Base-by-base conservation (phyloP, 768 basidiomycete genomes). In the Hortiboletus flavorubellus region DNA sequence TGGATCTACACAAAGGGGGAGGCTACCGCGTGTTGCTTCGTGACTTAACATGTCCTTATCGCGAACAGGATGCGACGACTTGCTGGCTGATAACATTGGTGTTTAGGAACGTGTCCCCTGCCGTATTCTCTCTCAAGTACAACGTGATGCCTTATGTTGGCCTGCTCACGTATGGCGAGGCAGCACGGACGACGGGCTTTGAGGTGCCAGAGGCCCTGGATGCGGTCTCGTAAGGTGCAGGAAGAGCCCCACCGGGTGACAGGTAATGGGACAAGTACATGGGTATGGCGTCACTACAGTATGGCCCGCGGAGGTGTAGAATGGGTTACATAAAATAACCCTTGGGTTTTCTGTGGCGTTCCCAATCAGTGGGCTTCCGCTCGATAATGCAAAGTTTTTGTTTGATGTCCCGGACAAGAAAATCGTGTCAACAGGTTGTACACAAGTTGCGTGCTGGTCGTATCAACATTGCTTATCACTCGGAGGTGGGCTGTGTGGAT, bases 71-170 rank as follows among this genome's bases (percentile, higher is more conserved):
- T 35, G 47, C 39, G 46, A 51, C 53, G 8, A 38, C 15, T 46
- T 31, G 49, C 39, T 48, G 49, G 45, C 59, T 67, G 64, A 66
- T 60, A 57, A 54, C 56, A 58, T 37, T 46, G 53, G 26, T 46
- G 23, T 45, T n/a, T 63, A 93, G 91, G 66, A 79, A 84, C 64
- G 79, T 81, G 31, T 73, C 80, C 14, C 76, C 87, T 15, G 84
- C 87, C 7, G 75, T 82, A 55, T 94, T 90, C 68, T 75, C 80
- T 1, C 78, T 96, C 29, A 89, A 87, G 64, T 96, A 94, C 73
- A 93, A 94, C 65, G 66, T 93, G 33, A 94, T 95, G 91, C 93
- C 93, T 8, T 86, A 88, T 65, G 89, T 95, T 18, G 93, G 93
- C 18, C 61, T 84, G 42, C 78, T 94, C 46, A 85, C 81, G 3